phyloP scores from a whole-genome alignment of 2,329 filamentous ascomycete genomes.

The Dothistroma pini region DNA sequence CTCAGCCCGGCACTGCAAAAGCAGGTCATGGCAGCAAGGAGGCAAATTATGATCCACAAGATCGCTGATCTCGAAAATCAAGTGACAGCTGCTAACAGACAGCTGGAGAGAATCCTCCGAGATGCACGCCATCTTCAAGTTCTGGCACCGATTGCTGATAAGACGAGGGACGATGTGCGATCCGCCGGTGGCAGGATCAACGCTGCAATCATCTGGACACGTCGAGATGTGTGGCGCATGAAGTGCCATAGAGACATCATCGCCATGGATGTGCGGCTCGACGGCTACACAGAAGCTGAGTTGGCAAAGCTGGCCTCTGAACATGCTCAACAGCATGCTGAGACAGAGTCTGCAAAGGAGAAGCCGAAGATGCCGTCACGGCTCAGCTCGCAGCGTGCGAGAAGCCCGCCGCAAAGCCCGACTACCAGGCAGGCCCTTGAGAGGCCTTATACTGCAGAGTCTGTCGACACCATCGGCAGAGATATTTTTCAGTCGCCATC shows the following conservation, averaged over 20 bases:
- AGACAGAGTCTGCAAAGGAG: constrained; percentile 24
- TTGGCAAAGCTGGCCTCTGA: constrained; percentile 20
- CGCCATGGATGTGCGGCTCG: constrained; percentile 78
- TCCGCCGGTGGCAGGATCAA: constrained; percentile 78
- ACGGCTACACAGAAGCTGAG: constrained; percentile 41
- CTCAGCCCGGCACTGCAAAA: constrained; percentile 67
- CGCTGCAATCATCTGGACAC: constrained; percentile 88
- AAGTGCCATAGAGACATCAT: constrained; percentile 90
- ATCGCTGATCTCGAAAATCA: constrained; percentile 81
- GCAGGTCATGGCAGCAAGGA: constrained; percentile 78
- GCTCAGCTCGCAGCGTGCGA: constrained; percentile 15
- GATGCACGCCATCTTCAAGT: constrained; percentile 89
- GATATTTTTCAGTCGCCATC: constrained; percentile 46
- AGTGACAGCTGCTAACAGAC: constrained; percentile 66
- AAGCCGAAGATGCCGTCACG: constrained; percentile 26
- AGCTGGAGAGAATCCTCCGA: constrained; percentile 76
- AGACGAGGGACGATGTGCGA: constrained; percentile 82
- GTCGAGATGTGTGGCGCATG: constrained; percentile 88
- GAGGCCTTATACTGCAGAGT: constrained; percentile 26
- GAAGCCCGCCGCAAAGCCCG: constrained; percentile 28
- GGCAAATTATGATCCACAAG: constrained; percentile 77
- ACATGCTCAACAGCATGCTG: constrained; percentile 7
- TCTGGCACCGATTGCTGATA: constrained; percentile 84
- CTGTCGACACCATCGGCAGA: constrained; percentile 35
- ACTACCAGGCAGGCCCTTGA: constrained; percentile 14